phyloP scores from a whole-genome alignment of 2,329 filamentous ascomycete genomes.

The Incumbomyces delicatus region DNA sequence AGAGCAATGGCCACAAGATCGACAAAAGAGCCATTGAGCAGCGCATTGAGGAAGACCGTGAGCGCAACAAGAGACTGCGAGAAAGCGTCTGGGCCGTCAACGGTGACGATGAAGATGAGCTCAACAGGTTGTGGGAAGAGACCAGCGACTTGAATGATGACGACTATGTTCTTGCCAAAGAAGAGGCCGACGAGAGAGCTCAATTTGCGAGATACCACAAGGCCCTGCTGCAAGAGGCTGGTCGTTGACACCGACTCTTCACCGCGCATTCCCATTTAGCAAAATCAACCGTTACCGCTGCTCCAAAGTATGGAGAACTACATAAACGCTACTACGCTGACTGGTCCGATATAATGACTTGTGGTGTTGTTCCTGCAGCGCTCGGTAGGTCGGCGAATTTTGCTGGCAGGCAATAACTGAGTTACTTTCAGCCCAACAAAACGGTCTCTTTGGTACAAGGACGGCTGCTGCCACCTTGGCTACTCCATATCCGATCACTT shows the following conservation, averaged over 20 bases:
- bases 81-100: conserved; percentile 91
- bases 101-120: conserved; percentile 57
- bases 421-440: too few species aligned
- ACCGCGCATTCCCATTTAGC: neutral
- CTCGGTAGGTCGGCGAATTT: too few species aligned
- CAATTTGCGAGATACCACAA: conserved; percentile 24
- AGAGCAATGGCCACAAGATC: conserved; percentile 40
- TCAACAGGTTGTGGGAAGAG: conserved; percentile 76
- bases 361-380: too few species aligned
- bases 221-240: conserved; percentile 11
- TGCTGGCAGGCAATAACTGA: too few species aligned
- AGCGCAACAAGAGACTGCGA: conserved; percentile 81
- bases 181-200: conserved; percentile 56
- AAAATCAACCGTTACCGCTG: too few species aligned
- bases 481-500: too few species aligned
- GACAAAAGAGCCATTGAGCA: conserved; percentile 90
- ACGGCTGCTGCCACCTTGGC: too few species aligned
- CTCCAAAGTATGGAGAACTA: too few species aligned
- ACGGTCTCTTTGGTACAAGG: too few species aligned
- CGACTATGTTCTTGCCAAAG: conserved; percentile 64
- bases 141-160: conserved; percentile 80
- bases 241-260: conserved; percentile 2
- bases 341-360: too few species aligned
- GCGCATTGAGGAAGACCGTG: conserved; percentile 90
- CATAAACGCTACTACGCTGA: too few species aligned